phyloP scores from a whole-genome alignment of 2,329 filamentous ascomycete genomes.

The Colletotrichum incanum region DNA sequence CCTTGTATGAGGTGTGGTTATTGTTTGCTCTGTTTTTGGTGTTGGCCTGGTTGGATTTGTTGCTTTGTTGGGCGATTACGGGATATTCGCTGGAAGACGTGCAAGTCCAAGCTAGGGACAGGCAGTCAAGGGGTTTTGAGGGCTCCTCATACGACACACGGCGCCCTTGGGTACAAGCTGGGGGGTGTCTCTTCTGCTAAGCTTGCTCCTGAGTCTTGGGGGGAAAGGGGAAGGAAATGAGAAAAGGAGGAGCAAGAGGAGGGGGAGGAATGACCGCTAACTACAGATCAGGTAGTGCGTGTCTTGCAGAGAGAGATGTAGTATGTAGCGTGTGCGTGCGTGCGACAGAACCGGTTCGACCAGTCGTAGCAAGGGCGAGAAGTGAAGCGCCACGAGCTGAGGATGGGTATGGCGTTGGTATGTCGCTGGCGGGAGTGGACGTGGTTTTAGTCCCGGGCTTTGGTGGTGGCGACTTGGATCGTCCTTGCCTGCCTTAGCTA shows the following conservation, averaged over 20 bases:
- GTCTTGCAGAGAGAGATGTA: constrained; percentile 7
- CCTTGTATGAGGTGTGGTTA: neutral
- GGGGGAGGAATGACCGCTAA: constrained; percentile 29
- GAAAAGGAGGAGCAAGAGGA: constrained; percentile 13
- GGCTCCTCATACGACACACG: constrained; percentile 33
- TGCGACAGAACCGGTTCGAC: constrained; percentile 25
- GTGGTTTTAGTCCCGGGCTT: constrained; percentile 37
- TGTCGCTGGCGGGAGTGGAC: constrained; percentile 32
- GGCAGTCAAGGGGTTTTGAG: constrained; percentile 41
- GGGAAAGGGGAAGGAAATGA: constrained; percentile 27
- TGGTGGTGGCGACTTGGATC: constrained; percentile 42
- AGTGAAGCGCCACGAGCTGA: constrained; percentile 40
- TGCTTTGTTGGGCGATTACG: neutral
- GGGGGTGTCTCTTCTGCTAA: neutral
- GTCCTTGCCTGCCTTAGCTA: constrained; percentile 30
- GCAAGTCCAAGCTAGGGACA: constrained; percentile 34
- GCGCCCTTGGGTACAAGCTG: neutral
- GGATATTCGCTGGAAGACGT: constrained; percentile 15
- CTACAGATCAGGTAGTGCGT: constrained; percentile 28
- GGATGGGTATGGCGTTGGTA: constrained; percentile 30
- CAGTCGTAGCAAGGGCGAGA: constrained; percentile 38
- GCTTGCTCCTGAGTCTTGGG: constrained; percentile 11
- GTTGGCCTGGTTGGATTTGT: neutral
- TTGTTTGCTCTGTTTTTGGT: neutral
- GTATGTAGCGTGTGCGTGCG: constrained; percentile 20